phyloP scores from a whole-genome alignment of 2,329 filamentous ascomycete genomes.

The Dendrostoma leiphaemia region DNA sequence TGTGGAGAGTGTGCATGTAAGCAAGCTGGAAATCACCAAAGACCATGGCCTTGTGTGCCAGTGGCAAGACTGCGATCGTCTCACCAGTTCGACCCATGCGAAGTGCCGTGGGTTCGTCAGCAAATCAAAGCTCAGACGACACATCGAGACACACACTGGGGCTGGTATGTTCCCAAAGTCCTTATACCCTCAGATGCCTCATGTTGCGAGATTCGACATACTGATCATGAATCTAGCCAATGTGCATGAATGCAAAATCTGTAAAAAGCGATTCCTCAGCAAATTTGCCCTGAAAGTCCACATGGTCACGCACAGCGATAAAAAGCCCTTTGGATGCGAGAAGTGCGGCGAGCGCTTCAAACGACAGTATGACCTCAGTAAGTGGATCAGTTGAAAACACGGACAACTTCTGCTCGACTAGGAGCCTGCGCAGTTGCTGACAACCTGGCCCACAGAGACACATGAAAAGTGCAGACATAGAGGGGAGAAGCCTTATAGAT shows the following conservation, averaged over 20 bases:
- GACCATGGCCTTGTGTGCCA: slow-evolving; percentile 15
- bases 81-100: slow-evolving; percentile 36
- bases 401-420: background rate
- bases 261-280: slow-evolving; percentile 59
- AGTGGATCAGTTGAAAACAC: background rate
- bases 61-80: slow-evolving; percentile 45
- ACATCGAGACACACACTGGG: slow-evolving; percentile 64
- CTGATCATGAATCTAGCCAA: slow-evolving; percentile 46
- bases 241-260: slow-evolving; percentile 55
- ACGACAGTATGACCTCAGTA: background rate
- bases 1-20: slow-evolving; percentile 17
- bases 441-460: background rate
- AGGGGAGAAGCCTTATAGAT: slow-evolving; percentile 34
- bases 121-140: slow-evolving; percentile 62
- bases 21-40: background rate
- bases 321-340: slow-evolving; percentile 60
- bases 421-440: background rate
- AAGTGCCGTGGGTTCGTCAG: slow-evolving; percentile 52
- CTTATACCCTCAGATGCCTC: background rate
- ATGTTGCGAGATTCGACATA: background rate
- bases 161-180: slow-evolving; percentile 42
- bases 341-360: slow-evolving; percentile 52
- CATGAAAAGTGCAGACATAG: slow-evolving; percentile 56
- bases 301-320: slow-evolving; percentile 63
- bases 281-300: slow-evolving; percentile 69